Evolutionary conservation across 371 early-diverging fungal species (phyloP), one percentile per base, ranked within the genome.

Genomic region (Sporodiniella umbellata): DNA sequence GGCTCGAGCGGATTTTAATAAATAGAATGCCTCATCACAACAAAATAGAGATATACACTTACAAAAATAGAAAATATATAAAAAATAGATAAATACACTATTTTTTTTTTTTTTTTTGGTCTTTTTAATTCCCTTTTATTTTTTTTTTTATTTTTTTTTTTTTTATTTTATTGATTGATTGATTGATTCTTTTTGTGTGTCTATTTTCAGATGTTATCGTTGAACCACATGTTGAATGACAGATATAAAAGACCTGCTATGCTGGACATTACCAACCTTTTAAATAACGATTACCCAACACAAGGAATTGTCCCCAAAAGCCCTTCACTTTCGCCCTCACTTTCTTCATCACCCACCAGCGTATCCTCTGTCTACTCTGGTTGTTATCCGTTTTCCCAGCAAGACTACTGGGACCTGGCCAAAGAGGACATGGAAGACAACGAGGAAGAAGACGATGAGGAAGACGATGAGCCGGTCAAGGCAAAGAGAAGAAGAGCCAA

Each of bases 401-500:
- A 43, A 35, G 22, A 42, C 14, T 11, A 17, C 19, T 59, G 60
- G 60, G 52, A 61, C 23, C n/a, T n/a, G n/a, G n/a, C n/a, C n/a
- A n/a, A n/a, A n/a, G n/a, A n/a, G n/a, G n/a, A n/a, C n/a, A n/a
- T n/a, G n/a, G n/a, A n/a, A n/a, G n/a, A n/a, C n/a, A n/a, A n/a
- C n/a, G n/a, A n/a, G n/a, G n/a, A n/a, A n/a, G n/a, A n/a, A n/a
- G 47, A 61, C 7, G 42, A 19, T n/a, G 48, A 56, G 18, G 63
- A 65, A 10, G 53, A 56, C 4, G 55, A 53, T n/a, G 26, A 45
- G n/a, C 33, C 50, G 10, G 45, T 75, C 15, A 78, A 78, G 52
- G 70, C 79, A 15, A 78, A 78, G 42, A 68, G 75, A 26, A 66
- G 73, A 62, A 62, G 79, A 55, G 72, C 80, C 31, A 72, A 74